Percentiles rank a stretch among this genome's conserved stretches.
Evolutionary conservation across 805 yeast genomes (phyloP).

Genomic region (Groenewaldozyma salmanticensis): DNA sequence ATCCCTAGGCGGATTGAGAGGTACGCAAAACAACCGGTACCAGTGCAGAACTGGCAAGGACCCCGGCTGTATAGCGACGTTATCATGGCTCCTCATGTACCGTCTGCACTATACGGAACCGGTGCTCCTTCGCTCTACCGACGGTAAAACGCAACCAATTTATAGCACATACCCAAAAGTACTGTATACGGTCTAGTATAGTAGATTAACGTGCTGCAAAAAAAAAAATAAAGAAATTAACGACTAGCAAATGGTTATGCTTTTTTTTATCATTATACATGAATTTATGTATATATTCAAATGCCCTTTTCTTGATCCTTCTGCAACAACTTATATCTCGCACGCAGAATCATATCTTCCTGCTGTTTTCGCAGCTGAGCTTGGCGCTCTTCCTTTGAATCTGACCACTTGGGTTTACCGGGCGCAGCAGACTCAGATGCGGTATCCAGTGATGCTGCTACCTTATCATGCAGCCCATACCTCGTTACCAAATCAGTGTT

Average conservation of each 20-base stretch:
- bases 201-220: not conserved
- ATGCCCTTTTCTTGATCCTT: conserved; percentile 4
- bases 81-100: not conserved
- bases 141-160: not conserved
- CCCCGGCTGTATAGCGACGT: conserved; percentile 15
- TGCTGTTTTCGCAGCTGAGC: conserved; percentile 38
- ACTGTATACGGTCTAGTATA: not conserved
- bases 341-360: conserved; percentile 49
- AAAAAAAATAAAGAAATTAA: too few species aligned
- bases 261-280: too few species aligned
- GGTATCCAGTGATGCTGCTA: conserved; percentile 6
- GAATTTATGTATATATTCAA: not conserved
- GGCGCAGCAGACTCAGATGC: conserved; percentile 6
- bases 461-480: conserved; percentile 32
- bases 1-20: conserved; percentile 7
- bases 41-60: conserved; percentile 10
- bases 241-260: not conserved
- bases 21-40: conserved; percentile 1
- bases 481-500: conserved; percentile 31
- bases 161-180: too few species aligned
- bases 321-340: conserved; percentile 43
- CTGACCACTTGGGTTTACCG: conserved; percentile 31
- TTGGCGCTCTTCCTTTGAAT: conserved; percentile 35
- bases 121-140: not conserved
- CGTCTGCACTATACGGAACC: not conserved